Conservation (phyloP, 345 rosid species). For the Eucalyptus leucophloia region DNA sequence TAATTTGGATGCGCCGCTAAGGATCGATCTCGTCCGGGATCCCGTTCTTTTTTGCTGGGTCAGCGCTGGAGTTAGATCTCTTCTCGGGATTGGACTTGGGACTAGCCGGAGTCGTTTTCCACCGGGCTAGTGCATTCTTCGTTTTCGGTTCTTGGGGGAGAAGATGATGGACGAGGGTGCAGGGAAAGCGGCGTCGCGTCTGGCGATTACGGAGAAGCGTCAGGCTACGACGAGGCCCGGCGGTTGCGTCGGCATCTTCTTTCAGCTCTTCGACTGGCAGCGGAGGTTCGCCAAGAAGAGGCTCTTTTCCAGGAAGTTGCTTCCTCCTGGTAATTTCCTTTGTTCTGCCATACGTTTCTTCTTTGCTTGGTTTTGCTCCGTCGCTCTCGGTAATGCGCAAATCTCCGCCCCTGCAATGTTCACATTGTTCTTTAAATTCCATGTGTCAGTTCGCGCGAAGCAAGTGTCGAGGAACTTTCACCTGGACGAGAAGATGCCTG, state of each 20-base stretch:
- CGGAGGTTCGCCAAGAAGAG: constrained; percentile 72
- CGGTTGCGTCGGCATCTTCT: constrained; percentile 89
- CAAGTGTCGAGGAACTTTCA: constrained; percentile 52
- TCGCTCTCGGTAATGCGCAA: not conserved
- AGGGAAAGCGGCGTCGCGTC: constrained; percentile 21
- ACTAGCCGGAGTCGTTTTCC: not conserved
- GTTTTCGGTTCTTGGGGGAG: not conserved
- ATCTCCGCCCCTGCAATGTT: not conserved
- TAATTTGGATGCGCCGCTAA: not conserved
- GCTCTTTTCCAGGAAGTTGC: constrained; percentile 66
- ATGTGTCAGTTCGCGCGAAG: constrained; percentile 35
- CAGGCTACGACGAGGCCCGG: constrained; percentile 42
- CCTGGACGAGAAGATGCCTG: constrained; percentile 86
- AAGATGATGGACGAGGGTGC: constrained; percentile 32
- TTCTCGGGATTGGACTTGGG: not conserved
- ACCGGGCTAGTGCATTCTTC: not conserved
- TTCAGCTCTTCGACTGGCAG: constrained; percentile 90
- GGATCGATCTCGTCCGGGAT: not conserved
- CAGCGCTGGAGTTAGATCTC: not conserved
- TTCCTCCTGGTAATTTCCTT: constrained; percentile 45
- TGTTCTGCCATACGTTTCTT: not conserved
- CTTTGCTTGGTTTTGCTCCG: not conserved
- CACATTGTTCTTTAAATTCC: not conserved
- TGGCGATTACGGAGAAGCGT: constrained; percentile 62
- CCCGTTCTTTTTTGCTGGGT: not conserved